Conservation (phyloP, 495 filamentous ascomycete species). For the Jackrogersella multiformis region DNA sequence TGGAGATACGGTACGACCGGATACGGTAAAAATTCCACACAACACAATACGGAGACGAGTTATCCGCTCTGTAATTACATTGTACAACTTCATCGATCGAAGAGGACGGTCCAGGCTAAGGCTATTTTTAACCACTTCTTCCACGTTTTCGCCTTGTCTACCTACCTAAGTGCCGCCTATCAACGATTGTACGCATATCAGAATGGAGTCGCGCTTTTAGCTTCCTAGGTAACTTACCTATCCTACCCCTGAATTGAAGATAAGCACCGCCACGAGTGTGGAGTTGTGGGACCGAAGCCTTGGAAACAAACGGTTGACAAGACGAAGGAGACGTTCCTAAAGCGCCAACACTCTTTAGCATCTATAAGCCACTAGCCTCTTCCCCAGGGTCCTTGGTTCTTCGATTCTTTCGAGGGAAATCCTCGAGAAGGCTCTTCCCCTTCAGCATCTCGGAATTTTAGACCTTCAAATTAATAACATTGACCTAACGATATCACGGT, state of each 20-base stretch:
- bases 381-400: not conserved
- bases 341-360: not conserved
- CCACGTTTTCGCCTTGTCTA: slow-evolving; percentile 42
- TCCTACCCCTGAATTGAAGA: slow-evolving; percentile 37
- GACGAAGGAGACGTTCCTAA: slow-evolving; percentile 20
- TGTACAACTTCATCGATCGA: slow-evolving; percentile 21
- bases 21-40: slow-evolving; percentile 23
- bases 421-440: not conserved
- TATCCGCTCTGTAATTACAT: slow-evolving; percentile 23
- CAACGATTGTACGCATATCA: slow-evolving; percentile 34
- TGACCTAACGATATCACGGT: slow-evolving; percentile 24
- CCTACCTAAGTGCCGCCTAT: no score
- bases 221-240: not conserved
- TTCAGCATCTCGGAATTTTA: no score
- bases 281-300: slow-evolving; percentile 5
- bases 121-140: slow-evolving; percentile 40
- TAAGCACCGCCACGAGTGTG: slow-evolving; percentile 42
- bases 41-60: slow-evolving; percentile 18
- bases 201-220: slow-evolving; percentile 5
- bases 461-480: not conserved
- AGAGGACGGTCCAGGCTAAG: slow-evolving; percentile 31
- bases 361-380: slow-evolving; percentile 2
- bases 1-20: not conserved
- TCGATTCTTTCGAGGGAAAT: not conserved
- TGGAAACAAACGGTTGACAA: slow-evolving; percentile 25